These are phyloP conservation scores for Pisolithus albus DNA, from an alignment of 768 basidiomycete species.

Conservation along the genomic window DNA sequence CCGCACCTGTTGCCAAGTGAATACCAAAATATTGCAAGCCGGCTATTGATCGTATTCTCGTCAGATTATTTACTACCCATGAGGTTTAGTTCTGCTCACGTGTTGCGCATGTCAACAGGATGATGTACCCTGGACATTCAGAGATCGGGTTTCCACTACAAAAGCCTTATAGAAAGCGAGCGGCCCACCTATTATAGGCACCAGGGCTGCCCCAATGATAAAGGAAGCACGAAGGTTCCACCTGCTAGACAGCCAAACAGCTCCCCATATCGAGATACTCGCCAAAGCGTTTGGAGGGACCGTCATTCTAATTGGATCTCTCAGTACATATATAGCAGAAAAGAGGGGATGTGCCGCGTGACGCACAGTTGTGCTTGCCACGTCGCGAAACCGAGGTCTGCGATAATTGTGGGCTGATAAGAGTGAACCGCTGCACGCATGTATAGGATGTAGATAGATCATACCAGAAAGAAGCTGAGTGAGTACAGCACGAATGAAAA, in stretches of 20 bases:
- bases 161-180: neutral
- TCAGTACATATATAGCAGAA: neutral
- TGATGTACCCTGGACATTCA: conserved; percentile 42
- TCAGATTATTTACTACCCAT: neutral
- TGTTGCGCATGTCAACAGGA: conserved; percentile 42
- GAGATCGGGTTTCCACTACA: neutral
- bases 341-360: neutral
- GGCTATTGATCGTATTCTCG: conserved; percentile 23
- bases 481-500: conserved; percentile 56
- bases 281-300: conserved; percentile 54
- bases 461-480: conserved; percentile 48
- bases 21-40: conserved; percentile 53
- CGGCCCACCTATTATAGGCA: conserved; percentile 45
- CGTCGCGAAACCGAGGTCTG: conserved; percentile 17
- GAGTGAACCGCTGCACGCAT: neutral
- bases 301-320: conserved; percentile 36
- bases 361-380: conserved; percentile 57
- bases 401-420: conserved; percentile 53
- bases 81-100: conserved; percentile 23
- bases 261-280: conserved; percentile 40
- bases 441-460: neutral
- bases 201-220: conserved; percentile 42
- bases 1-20: conserved; percentile 38
- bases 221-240: conserved; percentile 42
- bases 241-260: conserved; percentile 47